Base-by-base conservation (phyloP, 805 yeast genomes). In the Huiozyma sinensis region DNA sequence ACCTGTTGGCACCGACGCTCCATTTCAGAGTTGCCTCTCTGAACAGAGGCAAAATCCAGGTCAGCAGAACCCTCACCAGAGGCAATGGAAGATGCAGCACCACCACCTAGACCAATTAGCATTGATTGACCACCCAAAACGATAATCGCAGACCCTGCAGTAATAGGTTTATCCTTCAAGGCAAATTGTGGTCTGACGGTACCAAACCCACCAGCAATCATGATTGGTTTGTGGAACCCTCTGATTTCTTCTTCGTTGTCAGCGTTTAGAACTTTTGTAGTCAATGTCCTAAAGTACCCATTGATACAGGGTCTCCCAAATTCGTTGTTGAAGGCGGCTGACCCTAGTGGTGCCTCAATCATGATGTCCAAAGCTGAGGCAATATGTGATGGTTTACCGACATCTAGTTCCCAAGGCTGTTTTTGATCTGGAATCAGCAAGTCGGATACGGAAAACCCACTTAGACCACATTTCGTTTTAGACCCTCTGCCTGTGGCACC, bases 401-500 rank as follows among this genome's bases (percentile, higher is more conserved):
- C 73, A 49, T 81, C 76, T 47, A 81, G 62, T 67, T 92, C 99
- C 99, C 99, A 92, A 33, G 97, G 97, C 69, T 89, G 97, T 47
- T 73, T 73, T 58, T 79, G 75, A 24, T 71, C 77, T 40, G 98
- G 98, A 55, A 92, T 89, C 50, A 77, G 72, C 63, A 92, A 73
- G 66, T 92, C 97, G 35, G 95, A 81, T 24, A 88, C 96, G 8
- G 94, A 76, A 66, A 80, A 92, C 7, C 99, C 99, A 36, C 95
- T 73, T 49, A 92, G 72, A 44, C 99, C 99, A 60, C 97, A 95
- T 68, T 92, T 90, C 38, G 97, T 78, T 65, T 87, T 87, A 28
- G 97, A 90, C 39, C 99, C 99, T 64, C 97, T 79, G 50, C 99
- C 99, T 28, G 92, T 95, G 30, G 99, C 98, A 69, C 97, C 98